Conservation (phyloP, 768 basidiomycete genomes). For the Leccinum imitatum region DNA sequence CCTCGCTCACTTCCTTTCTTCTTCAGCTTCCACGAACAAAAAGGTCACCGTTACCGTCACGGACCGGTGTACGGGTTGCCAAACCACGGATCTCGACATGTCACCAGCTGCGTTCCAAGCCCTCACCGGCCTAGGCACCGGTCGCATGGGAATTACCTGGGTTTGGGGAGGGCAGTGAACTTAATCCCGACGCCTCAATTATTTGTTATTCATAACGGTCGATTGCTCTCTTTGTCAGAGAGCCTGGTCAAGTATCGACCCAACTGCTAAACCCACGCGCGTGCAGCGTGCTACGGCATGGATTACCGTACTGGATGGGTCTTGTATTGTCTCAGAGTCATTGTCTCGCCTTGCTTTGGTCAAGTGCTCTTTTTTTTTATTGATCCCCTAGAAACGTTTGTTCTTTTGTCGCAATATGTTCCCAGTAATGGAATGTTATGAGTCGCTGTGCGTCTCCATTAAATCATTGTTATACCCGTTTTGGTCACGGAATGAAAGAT, state of each 20-base stretch:
- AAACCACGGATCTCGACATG: constrained; percentile 55
- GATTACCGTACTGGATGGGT: constrained; percentile 33
- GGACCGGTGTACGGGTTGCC: constrained; percentile 66
- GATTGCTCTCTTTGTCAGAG: constrained; percentile 28
- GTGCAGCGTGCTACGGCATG: constrained; percentile 24
- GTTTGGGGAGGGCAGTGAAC: constrained; percentile 30
- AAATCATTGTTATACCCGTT: neutral
- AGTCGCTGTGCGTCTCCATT: neutral
- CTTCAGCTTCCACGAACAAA: constrained; percentile 37
- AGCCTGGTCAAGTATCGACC: constrained; percentile 22
- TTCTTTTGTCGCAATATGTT: constrained; percentile 11
- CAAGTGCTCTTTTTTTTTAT: constrained; percentile 28
- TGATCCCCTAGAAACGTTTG: constrained; percentile 11
- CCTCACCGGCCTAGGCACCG: constrained; percentile 44
- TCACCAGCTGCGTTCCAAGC: constrained; percentile 54
- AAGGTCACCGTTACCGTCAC: constrained; percentile 49
- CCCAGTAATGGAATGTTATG: constrained; percentile 10
- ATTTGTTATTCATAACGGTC: constrained; percentile 30
- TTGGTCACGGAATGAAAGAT: neutral
- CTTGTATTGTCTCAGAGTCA: constrained; percentile 6
- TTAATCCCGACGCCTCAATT: constrained; percentile 11
- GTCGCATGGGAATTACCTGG: constrained; percentile 60
- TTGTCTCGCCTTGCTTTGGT: constrained; percentile 34
- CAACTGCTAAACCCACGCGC: constrained; percentile 18
- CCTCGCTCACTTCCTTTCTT: constrained; percentile 12